Evolutionary conservation across 352 stramenopile species (phyloP), one percentile per base, ranked within the genome.

Genomic region (Phytophthora nicotianae): DNA sequence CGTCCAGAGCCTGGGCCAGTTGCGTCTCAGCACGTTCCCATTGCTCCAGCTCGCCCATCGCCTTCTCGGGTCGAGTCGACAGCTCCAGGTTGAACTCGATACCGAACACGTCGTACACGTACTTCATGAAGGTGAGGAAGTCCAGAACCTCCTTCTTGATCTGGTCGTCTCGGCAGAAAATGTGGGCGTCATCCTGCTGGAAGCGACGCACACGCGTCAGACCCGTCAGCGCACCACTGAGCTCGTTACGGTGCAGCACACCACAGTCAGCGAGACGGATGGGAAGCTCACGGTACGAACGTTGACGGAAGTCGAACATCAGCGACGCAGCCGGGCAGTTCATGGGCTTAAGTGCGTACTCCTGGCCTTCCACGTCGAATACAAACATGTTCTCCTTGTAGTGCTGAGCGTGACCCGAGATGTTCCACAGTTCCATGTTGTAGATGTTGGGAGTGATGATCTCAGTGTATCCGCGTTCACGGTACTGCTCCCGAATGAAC

Each of bases 361-460:
- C 86, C 57, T 97, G 83, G 50, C 93, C 93, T 65, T 99, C 97
- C 4, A 98, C 96, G 48, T 99, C 90, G 59, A 99, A 99, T 40
- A 96, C 89, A 72, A 99, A 99, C 97, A 99, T 99, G 75, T 97
- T 91, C 49, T 99, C 96, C 75, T 98, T 98, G 89, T 99, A 99
- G 81, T 99, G 96, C 77, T 98, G 79, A 16, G 91, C 93, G 71
- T 99, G 97, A 35, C 97, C 97, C 49, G 87, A 98, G 40, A 85
- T 96, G 59, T 98, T 89, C 97, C 97, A 99, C 20, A 99, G 82
- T 59, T 99, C 92, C 59, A 99, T 90, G 79, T 99, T 99, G 86
- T 93, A 99, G 58, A 99, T 87, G 76, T 99, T 99, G 35, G 97
- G 97, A 17, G 96, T 99, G 63, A 99, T 98, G 61, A 99, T 89